Percentiles rank a stretch among this genome's conserved stretches.
These are phyloP conservation scores for Alisma plantagoaquatica DNA, from an alignment of 106 monocot genomes.

Conservation along the genomic window DNA sequence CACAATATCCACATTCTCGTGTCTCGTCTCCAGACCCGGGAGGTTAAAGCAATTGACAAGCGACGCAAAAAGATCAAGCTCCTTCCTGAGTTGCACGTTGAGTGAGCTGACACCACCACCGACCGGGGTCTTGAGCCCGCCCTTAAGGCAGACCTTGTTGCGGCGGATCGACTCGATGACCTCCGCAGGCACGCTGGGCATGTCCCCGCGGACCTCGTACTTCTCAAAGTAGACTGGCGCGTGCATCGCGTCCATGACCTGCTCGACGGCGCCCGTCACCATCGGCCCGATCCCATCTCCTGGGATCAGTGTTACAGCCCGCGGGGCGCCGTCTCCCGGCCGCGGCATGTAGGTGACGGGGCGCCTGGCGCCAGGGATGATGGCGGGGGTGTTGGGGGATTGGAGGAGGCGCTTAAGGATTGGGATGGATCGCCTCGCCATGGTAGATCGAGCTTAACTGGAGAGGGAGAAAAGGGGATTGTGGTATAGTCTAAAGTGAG, in stretches of 20 bases:
- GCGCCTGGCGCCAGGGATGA: conserved; percentile 6
- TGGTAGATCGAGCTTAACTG: conserved; percentile 6
- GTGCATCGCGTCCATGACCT: conserved; percentile 55
- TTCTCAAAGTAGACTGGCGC: conserved; percentile 47
- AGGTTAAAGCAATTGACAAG: conserved; percentile 55
- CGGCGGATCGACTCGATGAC: conserved; percentile 44
- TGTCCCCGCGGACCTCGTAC: conserved; percentile 47
- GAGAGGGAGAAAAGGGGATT: no score
- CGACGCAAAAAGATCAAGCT: conserved; percentile 54
- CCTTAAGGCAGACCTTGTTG: conserved; percentile 64
- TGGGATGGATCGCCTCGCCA: conserved; percentile 33
- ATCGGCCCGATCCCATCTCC: conserved; percentile 61
- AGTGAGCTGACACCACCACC: conserved; percentile 58
- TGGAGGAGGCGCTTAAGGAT: conserved; percentile 21
- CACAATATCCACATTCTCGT: conserved; percentile 59
- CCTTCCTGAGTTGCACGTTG: conserved; percentile 54
- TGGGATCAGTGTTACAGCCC: conserved; percentile 42
- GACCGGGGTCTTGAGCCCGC: conserved; percentile 39
- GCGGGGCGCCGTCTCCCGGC: conserved; percentile 46
- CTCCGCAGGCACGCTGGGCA: conserved; percentile 32
- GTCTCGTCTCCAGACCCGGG: conserved; percentile 41
- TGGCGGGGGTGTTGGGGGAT: not conserved
- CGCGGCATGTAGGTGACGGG: conserved; percentile 62
- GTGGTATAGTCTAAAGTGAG: no score
- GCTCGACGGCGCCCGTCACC: conserved; percentile 42